A percentile compares a stretch with the other conserved stretches of the same genome.
Conservation (phyloP, 306 rosid genomes). For the Argentina anserina region DNA sequence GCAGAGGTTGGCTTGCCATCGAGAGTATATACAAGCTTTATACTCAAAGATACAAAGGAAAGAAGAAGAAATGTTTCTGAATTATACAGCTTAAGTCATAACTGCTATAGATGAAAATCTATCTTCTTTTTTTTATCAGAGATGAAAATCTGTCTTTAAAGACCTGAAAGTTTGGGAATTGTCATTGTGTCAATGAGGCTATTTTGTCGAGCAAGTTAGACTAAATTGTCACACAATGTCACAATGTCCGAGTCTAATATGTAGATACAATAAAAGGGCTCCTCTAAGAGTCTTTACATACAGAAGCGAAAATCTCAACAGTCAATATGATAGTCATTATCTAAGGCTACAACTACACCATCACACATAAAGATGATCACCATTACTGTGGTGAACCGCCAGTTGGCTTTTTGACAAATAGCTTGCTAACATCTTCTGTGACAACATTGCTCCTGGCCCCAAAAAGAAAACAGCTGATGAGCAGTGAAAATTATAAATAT, state of each 20-base stretch:
- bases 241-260: slow-evolving; percentile 7
- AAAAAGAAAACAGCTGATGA: slow-evolving; percentile 27
- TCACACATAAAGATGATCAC: slow-evolving; percentile 19
- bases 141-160: background rate
- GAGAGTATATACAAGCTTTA: too few species aligned
- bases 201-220: background rate
- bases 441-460: slow-evolving; percentile 77
- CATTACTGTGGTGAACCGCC: slow-evolving; percentile 36
- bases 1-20: too few species aligned
- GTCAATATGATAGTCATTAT: background rate
- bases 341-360: slow-evolving; percentile 12
- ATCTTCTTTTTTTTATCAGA: too few species aligned
- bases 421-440: slow-evolving; percentile 88
- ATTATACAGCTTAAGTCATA: too few species aligned
- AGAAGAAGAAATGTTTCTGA: too few species aligned
- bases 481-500: background rate
- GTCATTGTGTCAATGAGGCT: background rate
- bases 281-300: slow-evolving; percentile 22
- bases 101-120: too few species aligned
- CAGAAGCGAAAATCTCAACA: slow-evolving; percentile 23
- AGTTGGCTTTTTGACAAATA: slow-evolving; percentile 64
- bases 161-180: background rate
- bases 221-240: slow-evolving; percentile 18
- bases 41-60: too few species aligned
- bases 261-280: slow-evolving; percentile 3